A percentile compares a stretch with the other conserved stretches of the same genome.
Evolutionary conservation across 805 yeast genomes (phyloP).

Genomic region (Suhomyces sp.): DNA sequence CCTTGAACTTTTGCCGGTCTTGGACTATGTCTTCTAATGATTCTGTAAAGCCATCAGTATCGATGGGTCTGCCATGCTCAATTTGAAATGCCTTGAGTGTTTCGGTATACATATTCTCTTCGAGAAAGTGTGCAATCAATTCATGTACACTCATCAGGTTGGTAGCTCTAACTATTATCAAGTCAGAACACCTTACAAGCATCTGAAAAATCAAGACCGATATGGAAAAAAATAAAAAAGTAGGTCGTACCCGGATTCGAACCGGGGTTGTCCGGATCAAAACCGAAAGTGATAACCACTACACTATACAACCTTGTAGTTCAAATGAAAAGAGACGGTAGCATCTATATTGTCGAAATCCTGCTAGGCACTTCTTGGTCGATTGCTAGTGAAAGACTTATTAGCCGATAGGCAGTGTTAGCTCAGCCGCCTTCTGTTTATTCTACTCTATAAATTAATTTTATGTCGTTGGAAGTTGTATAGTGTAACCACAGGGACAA

Average conservation of each 20-base stretch:
- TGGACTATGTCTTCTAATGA: slow-evolving; percentile 36
- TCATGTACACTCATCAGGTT: slow-evolving; percentile 3
- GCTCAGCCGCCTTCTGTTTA: no score
- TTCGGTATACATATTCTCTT: slow-evolving; percentile 42
- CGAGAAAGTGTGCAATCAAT: slow-evolving; percentile 60
- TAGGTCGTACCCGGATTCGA: slow-evolving; percentile 84
- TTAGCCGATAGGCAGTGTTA: no score
- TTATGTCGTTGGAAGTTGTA: no score
- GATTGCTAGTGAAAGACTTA: no score
- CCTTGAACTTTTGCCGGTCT: slow-evolving; percentile 33
- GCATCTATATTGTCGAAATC: no score
- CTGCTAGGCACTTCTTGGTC: no score
- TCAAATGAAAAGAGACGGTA: not conserved
- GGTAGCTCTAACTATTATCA: not conserved
- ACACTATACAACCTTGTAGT: slow-evolving; percentile 55
- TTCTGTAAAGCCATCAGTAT: slow-evolving; percentile 16
- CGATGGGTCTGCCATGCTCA: slow-evolving; percentile 41
- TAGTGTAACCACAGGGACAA: no score
- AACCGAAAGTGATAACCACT: slow-evolving; percentile 81
- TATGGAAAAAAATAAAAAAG: slow-evolving; percentile 5
- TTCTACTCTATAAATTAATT: no score
- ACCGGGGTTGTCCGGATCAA: slow-evolving; percentile 82
- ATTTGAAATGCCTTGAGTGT: slow-evolving; percentile 50
- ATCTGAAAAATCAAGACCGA: not conserved
- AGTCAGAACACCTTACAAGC: not conserved